These are phyloP conservation scores for Neurospora sp. DNA, from an alignment of 495 filamentous ascomycete species.

Conservation along the genomic window DNA sequence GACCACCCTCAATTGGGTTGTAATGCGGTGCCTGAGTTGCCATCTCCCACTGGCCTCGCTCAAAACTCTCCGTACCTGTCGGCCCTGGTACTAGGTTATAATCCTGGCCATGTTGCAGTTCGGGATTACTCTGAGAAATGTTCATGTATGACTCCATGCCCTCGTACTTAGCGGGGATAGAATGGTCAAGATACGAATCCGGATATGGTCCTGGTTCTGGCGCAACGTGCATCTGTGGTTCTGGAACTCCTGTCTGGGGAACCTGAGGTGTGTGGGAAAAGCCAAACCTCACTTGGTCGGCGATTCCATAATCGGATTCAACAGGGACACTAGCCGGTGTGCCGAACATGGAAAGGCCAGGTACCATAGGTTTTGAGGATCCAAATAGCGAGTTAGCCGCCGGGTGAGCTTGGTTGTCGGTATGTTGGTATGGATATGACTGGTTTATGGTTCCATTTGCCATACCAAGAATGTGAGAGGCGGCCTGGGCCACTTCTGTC, in stretches of 20 bases:
- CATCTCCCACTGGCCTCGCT: slow-evolving; percentile 14
- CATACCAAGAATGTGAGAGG: background rate
- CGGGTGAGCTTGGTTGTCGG: background rate
- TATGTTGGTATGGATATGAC: background rate
- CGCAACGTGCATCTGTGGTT: background rate
- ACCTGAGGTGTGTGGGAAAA: slow-evolving; percentile 22
- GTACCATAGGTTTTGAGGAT: background rate
- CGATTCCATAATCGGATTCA: slow-evolving; percentile 9
- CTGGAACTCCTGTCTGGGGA: background rate
- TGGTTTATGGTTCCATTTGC: background rate
- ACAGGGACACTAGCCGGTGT: slow-evolving; percentile 4
- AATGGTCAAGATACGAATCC: slow-evolving; percentile 11
- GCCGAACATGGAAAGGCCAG: slow-evolving; percentile 17
- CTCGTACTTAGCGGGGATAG: slow-evolving; percentile 4
- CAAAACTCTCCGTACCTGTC: slow-evolving; percentile 8
- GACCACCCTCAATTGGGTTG: slow-evolving; percentile 16
- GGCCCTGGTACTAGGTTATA: background rate
- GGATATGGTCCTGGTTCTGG: slow-evolving; percentile 12
- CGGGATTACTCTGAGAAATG: slow-evolving; percentile 2
- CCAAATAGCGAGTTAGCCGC: slow-evolving; percentile 6
- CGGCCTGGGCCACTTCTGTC: background rate
- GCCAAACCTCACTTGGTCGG: slow-evolving; percentile 24
- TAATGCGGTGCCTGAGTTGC: slow-evolving; percentile 12
- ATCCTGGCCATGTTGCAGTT: slow-evolving; percentile 1
- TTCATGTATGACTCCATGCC: slow-evolving; percentile 9